Evolutionary conservation across 1,139 yeast genomes (phyloP).

Genomic region (Suhomyces kunorum): DNA sequence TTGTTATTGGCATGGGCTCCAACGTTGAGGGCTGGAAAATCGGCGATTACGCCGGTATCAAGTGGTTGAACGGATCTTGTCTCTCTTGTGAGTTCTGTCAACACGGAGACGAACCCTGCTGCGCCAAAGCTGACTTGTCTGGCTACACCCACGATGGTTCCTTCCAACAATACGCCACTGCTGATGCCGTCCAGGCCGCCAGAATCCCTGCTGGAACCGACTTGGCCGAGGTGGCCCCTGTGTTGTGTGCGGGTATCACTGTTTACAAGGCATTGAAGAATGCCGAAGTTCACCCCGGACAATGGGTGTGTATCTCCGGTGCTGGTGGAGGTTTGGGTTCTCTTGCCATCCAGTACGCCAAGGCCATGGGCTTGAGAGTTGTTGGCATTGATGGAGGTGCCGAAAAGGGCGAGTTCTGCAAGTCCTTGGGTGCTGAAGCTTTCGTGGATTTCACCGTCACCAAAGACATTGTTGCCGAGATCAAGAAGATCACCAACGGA

Average conservation of each 20-base stretch:
- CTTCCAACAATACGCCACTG: constrained; percentile 82
- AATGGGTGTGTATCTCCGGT: constrained; percentile 81
- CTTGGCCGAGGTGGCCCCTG: constrained; percentile 38
- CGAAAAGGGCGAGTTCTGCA: constrained; percentile 58
- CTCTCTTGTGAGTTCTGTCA: constrained; percentile 73
- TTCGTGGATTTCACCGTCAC: constrained; percentile 62
- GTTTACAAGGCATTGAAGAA: constrained; percentile 81
- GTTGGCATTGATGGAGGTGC: constrained; percentile 76
- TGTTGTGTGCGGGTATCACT: constrained; percentile 79
- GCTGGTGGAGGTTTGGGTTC: constrained; percentile 88
- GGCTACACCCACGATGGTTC: constrained; percentile 84
- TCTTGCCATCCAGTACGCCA: constrained; percentile 77
- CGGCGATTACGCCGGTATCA: constrained; percentile 79
- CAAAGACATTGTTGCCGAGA: constrained; percentile 33
- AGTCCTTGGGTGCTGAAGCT: constrained; percentile 66
- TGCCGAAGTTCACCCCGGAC: constrained; percentile 65
- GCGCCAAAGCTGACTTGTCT: constrained; percentile 66
- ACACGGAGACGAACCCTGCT: constrained; percentile 66
- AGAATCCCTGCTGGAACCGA: constrained; percentile 36
- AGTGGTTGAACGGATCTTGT: constrained; percentile 75
- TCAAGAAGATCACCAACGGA: constrained; percentile 31
- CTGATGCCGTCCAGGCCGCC: constrained; percentile 44
- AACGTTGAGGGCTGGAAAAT: constrained; percentile 68
- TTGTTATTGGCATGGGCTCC: constrained; percentile 70
- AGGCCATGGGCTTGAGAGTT: constrained; percentile 79